Evolutionary conservation across 768 basidiomycete genomes (phyloP).

Genomic region (Ramaria sp.): DNA sequence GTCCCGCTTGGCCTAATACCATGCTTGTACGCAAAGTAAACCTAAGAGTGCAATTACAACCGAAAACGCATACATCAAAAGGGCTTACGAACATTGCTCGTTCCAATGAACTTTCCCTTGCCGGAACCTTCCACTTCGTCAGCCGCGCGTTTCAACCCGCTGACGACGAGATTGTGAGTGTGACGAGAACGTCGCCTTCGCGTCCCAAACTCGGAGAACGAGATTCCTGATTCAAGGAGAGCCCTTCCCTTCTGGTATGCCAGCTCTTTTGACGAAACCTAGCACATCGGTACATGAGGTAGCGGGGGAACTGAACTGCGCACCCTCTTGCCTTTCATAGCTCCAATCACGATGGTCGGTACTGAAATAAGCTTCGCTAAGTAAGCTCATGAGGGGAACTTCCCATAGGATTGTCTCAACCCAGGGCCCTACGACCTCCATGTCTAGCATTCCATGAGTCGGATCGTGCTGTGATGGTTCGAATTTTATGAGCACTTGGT

Average conservation of each 20-base stretch:
- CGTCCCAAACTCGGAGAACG: slow-evolving; percentile 82
- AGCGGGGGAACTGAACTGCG: slow-evolving; percentile 3
- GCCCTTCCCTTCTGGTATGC: slow-evolving; percentile 63
- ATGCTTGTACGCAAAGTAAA: slow-evolving; percentile 75
- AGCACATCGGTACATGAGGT: background rate
- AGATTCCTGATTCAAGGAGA: slow-evolving; percentile 54
- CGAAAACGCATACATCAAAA: background rate
- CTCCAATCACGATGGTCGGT: slow-evolving; percentile 72
- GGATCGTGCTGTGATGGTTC: slow-evolving; percentile 39
- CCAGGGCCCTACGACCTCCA: slow-evolving; percentile 69
- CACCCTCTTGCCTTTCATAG: slow-evolving; percentile 74
- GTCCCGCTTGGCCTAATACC: slow-evolving; percentile 61
- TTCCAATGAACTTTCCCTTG: slow-evolving; percentile 58
- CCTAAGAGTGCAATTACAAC: slow-evolving; percentile 30
- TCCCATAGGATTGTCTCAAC: slow-evolving; percentile 87
- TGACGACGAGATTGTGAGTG: slow-evolving; percentile 69
- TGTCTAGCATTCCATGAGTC: slow-evolving; percentile 51
- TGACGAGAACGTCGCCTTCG: slow-evolving; percentile 65
- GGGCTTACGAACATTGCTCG: slow-evolving; percentile 65
- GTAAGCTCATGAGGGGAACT: slow-evolving; percentile 85
- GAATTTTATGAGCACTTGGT: slow-evolving; percentile 60
- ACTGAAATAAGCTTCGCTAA: slow-evolving; percentile 84
- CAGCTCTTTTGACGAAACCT: slow-evolving; percentile 32
- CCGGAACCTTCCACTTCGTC: slow-evolving; percentile 30
- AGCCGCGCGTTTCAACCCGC: slow-evolving; percentile 54